These are phyloP conservation scores for Hypoxylon rickii DNA, from an alignment of 495 filamentous ascomycete species.

Conservation along the genomic window DNA sequence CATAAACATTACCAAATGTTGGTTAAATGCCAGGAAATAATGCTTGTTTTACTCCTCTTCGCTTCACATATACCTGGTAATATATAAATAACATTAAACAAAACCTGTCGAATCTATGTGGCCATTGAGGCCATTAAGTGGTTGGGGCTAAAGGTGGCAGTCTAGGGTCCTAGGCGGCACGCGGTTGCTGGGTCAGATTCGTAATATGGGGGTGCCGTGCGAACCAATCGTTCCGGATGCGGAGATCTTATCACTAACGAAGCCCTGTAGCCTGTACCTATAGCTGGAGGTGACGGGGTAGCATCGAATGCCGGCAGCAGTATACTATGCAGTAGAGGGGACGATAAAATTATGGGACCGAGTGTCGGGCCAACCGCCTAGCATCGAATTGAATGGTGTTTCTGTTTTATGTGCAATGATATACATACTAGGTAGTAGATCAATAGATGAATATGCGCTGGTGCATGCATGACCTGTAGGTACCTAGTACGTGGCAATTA, in stretches of 20 bases:
- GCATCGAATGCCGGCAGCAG: constrained; percentile 3
- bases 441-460: too few species aligned
- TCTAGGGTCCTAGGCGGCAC: constrained; percentile 4
- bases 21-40: too few species aligned
- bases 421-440: too few species aligned
- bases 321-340: constrained; percentile 15
- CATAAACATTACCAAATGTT: too few species aligned
- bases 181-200: constrained; percentile 26
- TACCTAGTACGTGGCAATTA: too few species aligned
- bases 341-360: constrained; percentile 8
- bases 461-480: too few species aligned
- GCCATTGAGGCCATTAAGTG: not conserved
- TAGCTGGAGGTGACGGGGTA: not conserved
- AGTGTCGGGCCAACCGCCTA: constrained; percentile 28
- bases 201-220: constrained; percentile 3
- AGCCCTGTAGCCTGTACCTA: not conserved
- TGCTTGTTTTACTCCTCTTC: too few species aligned
- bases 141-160: too few species aligned
- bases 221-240: constrained; percentile 16
- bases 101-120: constrained; percentile 4
- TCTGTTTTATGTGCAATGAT: too few species aligned
- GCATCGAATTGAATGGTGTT: not conserved
- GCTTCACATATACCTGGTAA: too few species aligned
- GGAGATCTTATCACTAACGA: constrained; percentile 18
- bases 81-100: too few species aligned